Evolutionary conservation across 2,329 filamentous ascomycete species (phyloP).

Genomic region (Cercospora zeina): DNA sequence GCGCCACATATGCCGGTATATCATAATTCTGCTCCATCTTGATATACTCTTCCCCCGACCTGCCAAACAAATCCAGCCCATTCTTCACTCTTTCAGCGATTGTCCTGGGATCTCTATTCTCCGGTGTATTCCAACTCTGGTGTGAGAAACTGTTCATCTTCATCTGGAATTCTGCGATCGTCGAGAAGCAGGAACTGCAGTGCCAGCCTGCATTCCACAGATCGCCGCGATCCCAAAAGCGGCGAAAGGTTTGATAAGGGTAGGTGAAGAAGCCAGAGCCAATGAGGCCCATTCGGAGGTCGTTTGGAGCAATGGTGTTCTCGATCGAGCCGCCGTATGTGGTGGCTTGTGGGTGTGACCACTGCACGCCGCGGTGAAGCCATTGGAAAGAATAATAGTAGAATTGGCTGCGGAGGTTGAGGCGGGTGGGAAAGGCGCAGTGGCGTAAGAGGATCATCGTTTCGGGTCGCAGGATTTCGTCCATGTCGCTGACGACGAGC

Average conservation of each 20-base stretch:
- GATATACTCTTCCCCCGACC: slow-evolving; percentile 52
- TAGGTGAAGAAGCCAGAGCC: slow-evolving; percentile 46
- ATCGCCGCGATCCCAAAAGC: slow-evolving; percentile 47
- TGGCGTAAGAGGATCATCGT: slow-evolving; percentile 30
- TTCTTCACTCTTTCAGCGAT: slow-evolving; percentile 55
- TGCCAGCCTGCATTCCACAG: slow-evolving; percentile 60
- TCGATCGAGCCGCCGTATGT: slow-evolving; percentile 49
- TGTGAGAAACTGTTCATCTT: slow-evolving; percentile 61
- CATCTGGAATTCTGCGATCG: slow-evolving; percentile 55
- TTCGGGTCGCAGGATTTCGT: slow-evolving; percentile 55
- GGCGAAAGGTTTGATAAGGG: slow-evolving; percentile 40
- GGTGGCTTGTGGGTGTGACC: slow-evolving; percentile 63
- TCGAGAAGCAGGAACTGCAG: slow-evolving; percentile 62
- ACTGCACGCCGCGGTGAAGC: slow-evolving; percentile 42
- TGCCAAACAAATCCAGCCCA: slow-evolving; percentile 59
- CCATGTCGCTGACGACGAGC: slow-evolving; percentile 62
- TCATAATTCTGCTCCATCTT: slow-evolving; percentile 55
- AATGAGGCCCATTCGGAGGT: slow-evolving; percentile 52
- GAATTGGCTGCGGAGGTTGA: slow-evolving; percentile 34
- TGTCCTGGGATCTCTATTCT: slow-evolving; percentile 50
- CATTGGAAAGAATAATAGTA: slow-evolving; percentile 38
- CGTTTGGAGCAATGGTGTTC: slow-evolving; percentile 54
- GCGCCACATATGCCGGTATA: slow-evolving; percentile 50
- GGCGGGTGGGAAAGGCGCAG: slow-evolving; percentile 32
- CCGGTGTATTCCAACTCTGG: slow-evolving; percentile 53